phyloP scores from a whole-genome alignment of 2,329 filamentous ascomycete species.

The Xylaria sp. region DNA sequence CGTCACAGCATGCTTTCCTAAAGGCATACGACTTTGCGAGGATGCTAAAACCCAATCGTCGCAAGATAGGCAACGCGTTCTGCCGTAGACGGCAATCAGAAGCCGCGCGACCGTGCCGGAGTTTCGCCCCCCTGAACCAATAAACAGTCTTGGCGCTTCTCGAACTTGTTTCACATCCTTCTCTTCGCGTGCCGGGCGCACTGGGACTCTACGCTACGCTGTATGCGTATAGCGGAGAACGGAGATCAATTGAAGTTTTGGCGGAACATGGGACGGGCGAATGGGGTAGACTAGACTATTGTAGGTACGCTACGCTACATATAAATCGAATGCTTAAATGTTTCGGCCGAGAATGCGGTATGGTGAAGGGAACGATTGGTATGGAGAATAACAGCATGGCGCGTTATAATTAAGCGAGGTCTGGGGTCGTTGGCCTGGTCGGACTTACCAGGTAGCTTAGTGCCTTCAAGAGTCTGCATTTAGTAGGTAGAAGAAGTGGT shows the following conservation, averaged over 20 bases:
- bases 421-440: constrained; percentile 8
- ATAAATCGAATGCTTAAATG: background rate
- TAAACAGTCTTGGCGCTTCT: constrained; percentile 28
- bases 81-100: constrained; percentile 10
- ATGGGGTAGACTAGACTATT: constrained; percentile 8
- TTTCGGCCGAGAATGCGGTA: constrained; percentile 1
- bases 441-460: background rate
- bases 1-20: background rate
- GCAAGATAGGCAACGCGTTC: background rate
- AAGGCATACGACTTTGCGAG: background rate
- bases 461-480: no score
- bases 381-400: constrained; percentile 17
- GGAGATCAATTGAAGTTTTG: constrained; percentile 13
- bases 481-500: background rate
- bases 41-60: background rate
- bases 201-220: no score
- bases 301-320: no score
- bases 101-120: constrained; percentile 12
- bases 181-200: constrained; percentile 18
- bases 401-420: constrained; percentile 25
- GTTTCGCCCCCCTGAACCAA: constrained; percentile 22
- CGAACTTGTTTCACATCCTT: constrained; percentile 33
- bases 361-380: background rate
- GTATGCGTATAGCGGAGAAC: constrained; percentile 1
- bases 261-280: constrained; percentile 22